These are phyloP conservation scores for Cryptococcus floricola DNA, from an alignment of 1,284 basidiomycete species.

Conservation along the genomic window DNA sequence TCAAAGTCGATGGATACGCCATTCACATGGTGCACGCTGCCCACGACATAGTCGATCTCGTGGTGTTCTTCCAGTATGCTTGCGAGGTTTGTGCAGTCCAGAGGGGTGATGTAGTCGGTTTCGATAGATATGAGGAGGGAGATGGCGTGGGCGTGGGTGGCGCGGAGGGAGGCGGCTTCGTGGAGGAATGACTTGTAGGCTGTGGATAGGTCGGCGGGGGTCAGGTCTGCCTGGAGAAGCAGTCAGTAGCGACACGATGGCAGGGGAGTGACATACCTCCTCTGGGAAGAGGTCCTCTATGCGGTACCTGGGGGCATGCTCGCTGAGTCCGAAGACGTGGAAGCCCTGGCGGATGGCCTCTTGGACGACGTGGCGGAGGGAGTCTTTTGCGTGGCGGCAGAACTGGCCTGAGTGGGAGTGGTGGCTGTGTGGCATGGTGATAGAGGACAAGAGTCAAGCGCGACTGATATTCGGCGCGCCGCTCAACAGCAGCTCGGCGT, in stretches of 20 bases:
- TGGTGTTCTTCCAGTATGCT: conserved; percentile 55
- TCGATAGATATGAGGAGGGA: conserved; percentile 84
- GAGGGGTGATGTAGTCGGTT: conserved; percentile 77
- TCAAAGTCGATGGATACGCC: conserved; percentile 93
- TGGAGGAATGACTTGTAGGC: conserved; percentile 30
- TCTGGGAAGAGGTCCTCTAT: conserved; percentile 84
- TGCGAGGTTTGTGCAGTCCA: conserved; percentile 58
- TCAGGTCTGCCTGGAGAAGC: conserved; percentile 39
- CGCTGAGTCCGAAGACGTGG: conserved; percentile 79
- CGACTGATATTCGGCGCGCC: too few species aligned
- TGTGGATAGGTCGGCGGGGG: conserved; percentile 30
- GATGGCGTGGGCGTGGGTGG: conserved; percentile 53
- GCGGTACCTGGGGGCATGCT: conserved; percentile 88
- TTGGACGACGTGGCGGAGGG: conserved; percentile 71
- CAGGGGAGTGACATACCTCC: conserved; percentile 60
- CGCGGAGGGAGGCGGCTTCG: conserved; percentile 73
- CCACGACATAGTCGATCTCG: conserved; percentile 84
- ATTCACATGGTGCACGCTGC: conserved; percentile 88
- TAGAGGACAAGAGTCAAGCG: too few species aligned
- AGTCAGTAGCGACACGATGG: neutral
- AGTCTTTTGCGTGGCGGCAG: conserved; percentile 79
- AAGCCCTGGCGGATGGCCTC: conserved; percentile 78
- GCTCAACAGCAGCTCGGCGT: too few species aligned
- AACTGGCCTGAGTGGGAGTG: conserved; percentile 97
- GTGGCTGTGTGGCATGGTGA: conserved; percentile 88